These are phyloP conservation scores for Euphorbia schlechtendalii DNA, from an alignment of 441 rosid genomes.

Conservation along the genomic window DNA sequence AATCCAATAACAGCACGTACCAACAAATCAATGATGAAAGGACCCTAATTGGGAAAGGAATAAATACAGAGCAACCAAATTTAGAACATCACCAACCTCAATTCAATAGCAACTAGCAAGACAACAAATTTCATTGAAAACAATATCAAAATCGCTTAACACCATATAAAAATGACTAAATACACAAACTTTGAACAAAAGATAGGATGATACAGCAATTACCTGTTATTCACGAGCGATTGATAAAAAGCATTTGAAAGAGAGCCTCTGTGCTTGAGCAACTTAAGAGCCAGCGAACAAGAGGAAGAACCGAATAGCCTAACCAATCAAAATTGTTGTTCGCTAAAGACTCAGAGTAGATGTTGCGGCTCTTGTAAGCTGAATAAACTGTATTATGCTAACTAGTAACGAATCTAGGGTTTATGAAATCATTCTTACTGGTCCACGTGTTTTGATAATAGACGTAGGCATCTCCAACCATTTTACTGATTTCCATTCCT, in stretches of 20 bases:
- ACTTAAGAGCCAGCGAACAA: slow-evolving; percentile 25
- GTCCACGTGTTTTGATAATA: slow-evolving; percentile 2
- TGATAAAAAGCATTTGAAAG: slow-evolving; percentile 16
- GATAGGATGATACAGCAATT: not conserved
- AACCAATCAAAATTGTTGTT: not conserved
- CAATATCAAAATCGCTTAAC: not conserved
- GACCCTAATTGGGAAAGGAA: not conserved
- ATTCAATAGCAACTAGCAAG: not conserved
- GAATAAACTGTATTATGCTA: not conserved
- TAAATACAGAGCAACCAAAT: not conserved
- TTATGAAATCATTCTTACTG: not conserved
- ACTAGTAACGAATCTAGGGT: not conserved
- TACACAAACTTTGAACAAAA: not conserved
- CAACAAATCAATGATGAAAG: not conserved
- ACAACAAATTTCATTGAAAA: not conserved
- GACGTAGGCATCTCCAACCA: too few species aligned
- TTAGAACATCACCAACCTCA: not conserved
- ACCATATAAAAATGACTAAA: not conserved
- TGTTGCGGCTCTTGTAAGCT: slow-evolving; percentile 16
- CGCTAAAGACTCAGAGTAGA: not conserved
- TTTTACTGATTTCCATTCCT: too few species aligned
- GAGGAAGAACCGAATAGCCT: not conserved
- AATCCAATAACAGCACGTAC: too few species aligned
- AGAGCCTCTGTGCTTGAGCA: slow-evolving; percentile 12
- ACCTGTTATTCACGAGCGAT: slow-evolving; percentile 25